Percentiles rank a stretch among this genome's conserved stretches.
Conservation (phyloP, 108 stramenopile genomes). For the Fragilariopsis cylindrus region DNA sequence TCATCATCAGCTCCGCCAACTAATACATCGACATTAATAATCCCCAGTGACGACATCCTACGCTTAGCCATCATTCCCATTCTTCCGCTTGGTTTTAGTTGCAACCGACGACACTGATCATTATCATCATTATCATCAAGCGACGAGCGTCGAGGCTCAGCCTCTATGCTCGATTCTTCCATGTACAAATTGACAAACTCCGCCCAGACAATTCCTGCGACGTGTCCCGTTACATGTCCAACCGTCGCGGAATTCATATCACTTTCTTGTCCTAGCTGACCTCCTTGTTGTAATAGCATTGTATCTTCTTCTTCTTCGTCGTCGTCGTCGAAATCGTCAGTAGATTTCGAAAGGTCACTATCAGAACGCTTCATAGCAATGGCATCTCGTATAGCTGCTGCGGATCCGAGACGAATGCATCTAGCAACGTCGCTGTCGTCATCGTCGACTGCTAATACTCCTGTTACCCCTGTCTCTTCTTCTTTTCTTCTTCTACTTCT, state of each 20-base stretch:
- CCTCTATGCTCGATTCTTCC: constrained; percentile 39
- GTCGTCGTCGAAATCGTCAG: not conserved
- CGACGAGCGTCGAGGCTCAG: constrained; percentile 7
- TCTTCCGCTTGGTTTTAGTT: not conserved
- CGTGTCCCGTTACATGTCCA: too few species aligned
- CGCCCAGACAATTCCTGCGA: too few species aligned
- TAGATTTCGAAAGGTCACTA: constrained; percentile 26
- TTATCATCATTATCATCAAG: not conserved
- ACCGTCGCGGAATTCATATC: too few species aligned
- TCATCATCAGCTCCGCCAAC: constrained; percentile 5
- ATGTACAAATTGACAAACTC: constrained; percentile 16
- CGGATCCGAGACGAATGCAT: constrained; percentile 23
- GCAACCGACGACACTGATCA: not conserved
- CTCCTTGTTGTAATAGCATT: not conserved
- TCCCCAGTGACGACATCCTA: not conserved
- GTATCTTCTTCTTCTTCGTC: not conserved
- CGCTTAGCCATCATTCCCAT: not conserved
- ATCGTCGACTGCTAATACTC: not conserved
- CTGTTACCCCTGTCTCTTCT: too few species aligned
- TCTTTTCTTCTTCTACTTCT: too few species aligned
- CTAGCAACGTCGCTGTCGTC: constrained; percentile 20
- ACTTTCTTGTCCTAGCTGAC: not conserved
- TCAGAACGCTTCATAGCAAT: constrained; percentile 27
- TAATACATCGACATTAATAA: constrained; percentile 1
- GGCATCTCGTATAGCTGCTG: constrained; percentile 30